These are phyloP conservation scores for Paecilomyces formosus DNA, from an alignment of 2,329 filamentous ascomycete genomes.

Conservation along the genomic window DNA sequence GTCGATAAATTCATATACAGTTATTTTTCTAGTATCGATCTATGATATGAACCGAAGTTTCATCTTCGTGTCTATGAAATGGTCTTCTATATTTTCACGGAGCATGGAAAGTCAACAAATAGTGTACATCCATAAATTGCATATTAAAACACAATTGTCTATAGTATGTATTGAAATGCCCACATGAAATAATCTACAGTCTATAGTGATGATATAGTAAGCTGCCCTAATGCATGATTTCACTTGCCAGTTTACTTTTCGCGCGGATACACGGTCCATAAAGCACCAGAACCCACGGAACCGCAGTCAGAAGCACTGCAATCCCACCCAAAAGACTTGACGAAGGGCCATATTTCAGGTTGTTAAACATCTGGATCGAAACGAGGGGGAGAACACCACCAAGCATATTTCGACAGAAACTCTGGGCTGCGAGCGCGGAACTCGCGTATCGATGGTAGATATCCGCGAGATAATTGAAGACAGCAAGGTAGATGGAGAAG, in stretches of 20 bases:
- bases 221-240: not conserved
- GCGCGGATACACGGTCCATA: not conserved
- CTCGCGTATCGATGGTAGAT: constrained; percentile 79
- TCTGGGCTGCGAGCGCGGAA: constrained; percentile 35
- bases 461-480: constrained; percentile 90
- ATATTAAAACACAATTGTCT: not conserved
- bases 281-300: not conserved
- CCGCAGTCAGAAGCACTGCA: not conserved
- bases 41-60: too few species aligned
- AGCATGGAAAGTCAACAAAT: not conserved
- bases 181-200: not conserved
- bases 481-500: constrained; percentile 76
- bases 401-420: not conserved
- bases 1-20: too few species aligned
- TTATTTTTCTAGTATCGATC: too few species aligned
- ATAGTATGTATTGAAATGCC: not conserved
- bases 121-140: too few species aligned
- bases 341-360: not conserved
- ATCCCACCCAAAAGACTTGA: not conserved
- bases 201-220: not conserved
- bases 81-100: too few species aligned
- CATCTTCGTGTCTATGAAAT: too few species aligned
- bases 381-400: not conserved
- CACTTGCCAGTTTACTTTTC: not conserved
- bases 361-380: not conserved